Conservation (phyloP, 805 yeast species). For the Metschnikowia orientalis region DNA sequence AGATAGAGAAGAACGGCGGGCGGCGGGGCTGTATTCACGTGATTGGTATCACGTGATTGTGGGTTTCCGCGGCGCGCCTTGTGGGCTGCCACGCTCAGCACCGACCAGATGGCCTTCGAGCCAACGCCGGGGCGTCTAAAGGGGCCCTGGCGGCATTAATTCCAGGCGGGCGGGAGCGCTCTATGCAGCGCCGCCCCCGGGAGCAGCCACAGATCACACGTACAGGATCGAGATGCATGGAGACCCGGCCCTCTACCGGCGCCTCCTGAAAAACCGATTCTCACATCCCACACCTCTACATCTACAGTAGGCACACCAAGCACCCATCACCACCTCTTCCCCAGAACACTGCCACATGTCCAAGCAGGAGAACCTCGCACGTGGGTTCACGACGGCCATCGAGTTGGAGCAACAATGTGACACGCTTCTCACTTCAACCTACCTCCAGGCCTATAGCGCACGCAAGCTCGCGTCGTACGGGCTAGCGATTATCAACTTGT, state of each 20-base stretch:
- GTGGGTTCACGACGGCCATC: constrained; percentile 28
- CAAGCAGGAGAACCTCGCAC: constrained; percentile 10
- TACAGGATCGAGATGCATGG: constrained; percentile 27
- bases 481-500: constrained; percentile 66
- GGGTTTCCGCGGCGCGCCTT: too few relatives aligned
- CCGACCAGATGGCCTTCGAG: too few relatives aligned
- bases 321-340: neutral
- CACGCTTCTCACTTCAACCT: constrained; percentile 28
- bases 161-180: too few relatives aligned
- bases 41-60: too few relatives aligned
- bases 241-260: constrained; percentile 11
- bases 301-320: constrained; percentile 1
- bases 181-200: too few relatives aligned
- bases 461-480: constrained; percentile 68
- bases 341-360: constrained; percentile 1
- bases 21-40: too few relatives aligned
- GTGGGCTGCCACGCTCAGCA: too few relatives aligned
- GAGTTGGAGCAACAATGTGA: constrained; percentile 37
- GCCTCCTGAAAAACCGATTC: constrained; percentile 30
- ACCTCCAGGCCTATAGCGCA: constrained; percentile 42
- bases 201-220: too few relatives aligned
- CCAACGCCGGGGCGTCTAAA: too few relatives aligned
- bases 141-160: too few relatives aligned
- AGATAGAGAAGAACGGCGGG: too few relatives aligned
- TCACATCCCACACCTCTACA: constrained; percentile 13